Conservation (phyloP, 805 yeast genomes). For the Lipomyces sp. region DNA sequence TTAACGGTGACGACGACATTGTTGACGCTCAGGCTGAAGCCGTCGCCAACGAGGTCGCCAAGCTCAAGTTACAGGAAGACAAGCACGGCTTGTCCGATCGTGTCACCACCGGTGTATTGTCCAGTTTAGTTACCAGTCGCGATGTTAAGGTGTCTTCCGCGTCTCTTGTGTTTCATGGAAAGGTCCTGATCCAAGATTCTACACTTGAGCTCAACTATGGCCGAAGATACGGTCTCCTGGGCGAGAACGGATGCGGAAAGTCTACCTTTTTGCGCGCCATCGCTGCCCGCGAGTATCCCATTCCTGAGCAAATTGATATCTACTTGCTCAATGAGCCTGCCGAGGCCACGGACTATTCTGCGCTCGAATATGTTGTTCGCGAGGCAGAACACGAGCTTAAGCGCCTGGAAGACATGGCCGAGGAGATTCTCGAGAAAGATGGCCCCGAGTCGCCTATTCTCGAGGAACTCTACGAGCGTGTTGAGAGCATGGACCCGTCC, state of each 20-base stretch:
- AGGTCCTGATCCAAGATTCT: conserved; percentile 90
- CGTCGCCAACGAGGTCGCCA: conserved; percentile 66
- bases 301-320: conserved; percentile 87
- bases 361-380: conserved; percentile 92
- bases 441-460: conserved; percentile 89
- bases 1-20: conserved; percentile 39
- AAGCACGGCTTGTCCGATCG: conserved; percentile 93
- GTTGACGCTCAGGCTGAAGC: conserved; percentile 47
- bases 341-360: conserved; percentile 85
- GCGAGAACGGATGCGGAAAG: conserved; percentile 99
- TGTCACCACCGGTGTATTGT: conserved; percentile 96
- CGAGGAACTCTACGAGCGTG: conserved; percentile 90
- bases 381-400: conserved; percentile 94
- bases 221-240: conserved; percentile 94
- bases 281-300: conserved; percentile 94
- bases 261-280: conserved; percentile 89
- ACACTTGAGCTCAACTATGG: conserved; percentile 91
- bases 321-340: conserved; percentile 97
- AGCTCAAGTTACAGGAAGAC: conserved; percentile 89
- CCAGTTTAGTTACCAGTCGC: conserved; percentile 82
- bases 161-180: conserved; percentile 94
- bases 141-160: conserved; percentile 86
- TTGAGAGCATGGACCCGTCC: conserved; percentile 91
- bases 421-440: conserved; percentile 79
- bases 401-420: conserved; percentile 86